Base-by-base conservation (phyloP, 331 rosid species). In the Stylosanthes scabra region DNA sequence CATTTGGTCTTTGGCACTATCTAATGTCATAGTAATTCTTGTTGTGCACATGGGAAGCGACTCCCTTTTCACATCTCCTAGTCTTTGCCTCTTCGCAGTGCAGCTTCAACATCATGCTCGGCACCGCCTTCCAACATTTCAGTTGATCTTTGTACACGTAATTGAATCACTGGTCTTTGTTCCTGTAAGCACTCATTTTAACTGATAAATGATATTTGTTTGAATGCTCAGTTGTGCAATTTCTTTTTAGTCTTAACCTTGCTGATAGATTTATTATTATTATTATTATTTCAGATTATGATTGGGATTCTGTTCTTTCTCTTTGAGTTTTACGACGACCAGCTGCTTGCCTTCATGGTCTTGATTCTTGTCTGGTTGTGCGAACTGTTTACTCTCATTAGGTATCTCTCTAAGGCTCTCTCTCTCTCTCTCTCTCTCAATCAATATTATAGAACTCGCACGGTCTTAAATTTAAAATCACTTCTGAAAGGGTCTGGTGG, bases 31-130 rank as follows among this genome's bases (percentile, higher is more conserved):
- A 44, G 7, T 69, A 28, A n/a, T 16, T 74, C 63, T 44, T 69
- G 49, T 72, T 56, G 74, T 70, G 44, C 68, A 64, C 54, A 59
- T 74, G 31, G 29, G 42, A 61, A 61, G 15, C 13, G 59, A 63
- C 60, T 69, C 74, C 77, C 54, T 78, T 71, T 75, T 79, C 14
- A 74, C 79, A 68, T 74, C 72, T 66, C 65, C 61, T 61, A 72
- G 72, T 74, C 69, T 76, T 83, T 89, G 75, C 73, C 97, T 2
- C 46, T 42, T 42, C 7, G 11, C 46, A 95, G 99, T 95, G 92
- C 99, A 95, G 92, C 99, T 91, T 86, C 97, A 95, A 74, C 99
- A 91, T 82, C 99, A 95, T 71, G 99, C 99, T 68, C 97, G 93
- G 51, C 97, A 95, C 72, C 96, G 72, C 71, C 99, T 95, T 79